These are phyloP conservation scores for Pochonia chlamydosporia DNA, from an alignment of 2,329 filamentous ascomycete genomes.

Conservation along the genomic window DNA sequence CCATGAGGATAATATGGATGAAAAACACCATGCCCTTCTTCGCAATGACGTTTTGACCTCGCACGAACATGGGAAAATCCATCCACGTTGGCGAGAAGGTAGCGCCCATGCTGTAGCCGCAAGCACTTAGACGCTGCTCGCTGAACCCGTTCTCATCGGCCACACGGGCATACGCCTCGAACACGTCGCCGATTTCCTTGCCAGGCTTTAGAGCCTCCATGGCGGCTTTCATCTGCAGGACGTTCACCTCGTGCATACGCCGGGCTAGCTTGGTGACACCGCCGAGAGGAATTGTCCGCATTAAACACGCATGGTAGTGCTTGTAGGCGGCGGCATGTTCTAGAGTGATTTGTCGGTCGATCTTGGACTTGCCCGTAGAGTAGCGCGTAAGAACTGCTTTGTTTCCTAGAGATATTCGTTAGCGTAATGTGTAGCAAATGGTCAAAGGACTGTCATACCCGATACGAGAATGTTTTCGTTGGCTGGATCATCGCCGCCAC, in stretches of 20 bases:
- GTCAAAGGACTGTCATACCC: too few relatives aligned
- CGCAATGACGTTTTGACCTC: too few relatives aligned
- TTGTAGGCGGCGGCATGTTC: slow-evolving; percentile 27
- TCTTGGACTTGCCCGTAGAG: too few relatives aligned
- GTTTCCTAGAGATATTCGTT: too few relatives aligned
- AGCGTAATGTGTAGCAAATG: too few relatives aligned
- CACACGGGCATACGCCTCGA: slow-evolving; percentile 10
- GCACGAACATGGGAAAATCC: too few relatives aligned
- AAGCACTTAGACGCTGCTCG: slow-evolving; percentile 7
- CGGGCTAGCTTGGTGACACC: slow-evolving; percentile 8
- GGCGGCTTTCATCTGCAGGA: slow-evolving; percentile 9
- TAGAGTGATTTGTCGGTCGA: slow-evolving; percentile 24
- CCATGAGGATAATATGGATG: too few relatives aligned
- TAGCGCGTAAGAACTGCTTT: too few relatives aligned
- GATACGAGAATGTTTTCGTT: slow-evolving; percentile 29
- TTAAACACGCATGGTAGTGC: slow-evolving; percentile 26
- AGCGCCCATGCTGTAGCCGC: slow-evolving; percentile 9
- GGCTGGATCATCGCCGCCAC: slow-evolving; percentile 27
- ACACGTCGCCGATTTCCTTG: slow-evolving; percentile 8
- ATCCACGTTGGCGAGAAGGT: too few relatives aligned
- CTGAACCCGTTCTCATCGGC: slow-evolving; percentile 10
- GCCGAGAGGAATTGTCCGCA: slow-evolving; percentile 23
- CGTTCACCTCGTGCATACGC: slow-evolving; percentile 9
- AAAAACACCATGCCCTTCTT: too few relatives aligned
- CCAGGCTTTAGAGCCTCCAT: slow-evolving; percentile 9